Evolutionary conservation across 1,284 basidiomycete genomes (phyloP).

Genomic region (Chondrostereum purpureum): DNA sequence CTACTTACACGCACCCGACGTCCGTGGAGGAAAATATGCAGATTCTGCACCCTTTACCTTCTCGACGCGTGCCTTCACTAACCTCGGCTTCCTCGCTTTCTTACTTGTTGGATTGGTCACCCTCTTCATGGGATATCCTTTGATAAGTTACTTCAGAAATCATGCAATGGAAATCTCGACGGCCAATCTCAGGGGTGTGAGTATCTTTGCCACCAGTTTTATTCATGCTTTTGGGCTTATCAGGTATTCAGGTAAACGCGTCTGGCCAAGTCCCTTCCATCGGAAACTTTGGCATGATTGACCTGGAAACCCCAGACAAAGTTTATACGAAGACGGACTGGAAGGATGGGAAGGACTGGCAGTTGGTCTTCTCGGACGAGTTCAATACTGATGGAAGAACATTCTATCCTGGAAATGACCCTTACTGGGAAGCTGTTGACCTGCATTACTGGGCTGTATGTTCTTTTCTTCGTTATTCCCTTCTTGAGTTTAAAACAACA

Average conservation of each 20-base stretch:
- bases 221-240: too few relatives aligned
- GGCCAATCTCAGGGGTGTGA: not conserved
- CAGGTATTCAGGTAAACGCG: not conserved
- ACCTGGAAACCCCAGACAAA: constrained; percentile 54
- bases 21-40: not conserved
- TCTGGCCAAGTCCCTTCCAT: constrained; percentile 1
- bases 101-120: constrained; percentile 38
- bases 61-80: constrained; percentile 47
- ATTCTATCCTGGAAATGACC: constrained; percentile 40
- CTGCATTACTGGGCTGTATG: constrained; percentile 37
- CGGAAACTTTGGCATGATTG: constrained; percentile 56
- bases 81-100: constrained; percentile 57
- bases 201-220: not conserved
- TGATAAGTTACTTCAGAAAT: constrained; percentile 38
- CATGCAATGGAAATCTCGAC: not conserved
- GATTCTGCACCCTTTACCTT: constrained; percentile 26
- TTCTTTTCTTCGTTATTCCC: not conserved
- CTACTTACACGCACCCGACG: constrained; percentile 12
- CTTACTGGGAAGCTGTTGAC: constrained; percentile 50
- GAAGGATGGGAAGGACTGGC: constrained; percentile 36
- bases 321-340: constrained; percentile 45
- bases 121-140: constrained; percentile 49
- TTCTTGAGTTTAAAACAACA: not conserved
- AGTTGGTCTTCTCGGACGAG: constrained; percentile 74
- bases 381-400: constrained; percentile 67